A percentile compares a stretch with the other conserved stretches of the same genome.
These are phyloP conservation scores for Aspergillus tubingensis DNA, from an alignment of 2,329 filamentous ascomycete genomes.

Conservation along the genomic window DNA sequence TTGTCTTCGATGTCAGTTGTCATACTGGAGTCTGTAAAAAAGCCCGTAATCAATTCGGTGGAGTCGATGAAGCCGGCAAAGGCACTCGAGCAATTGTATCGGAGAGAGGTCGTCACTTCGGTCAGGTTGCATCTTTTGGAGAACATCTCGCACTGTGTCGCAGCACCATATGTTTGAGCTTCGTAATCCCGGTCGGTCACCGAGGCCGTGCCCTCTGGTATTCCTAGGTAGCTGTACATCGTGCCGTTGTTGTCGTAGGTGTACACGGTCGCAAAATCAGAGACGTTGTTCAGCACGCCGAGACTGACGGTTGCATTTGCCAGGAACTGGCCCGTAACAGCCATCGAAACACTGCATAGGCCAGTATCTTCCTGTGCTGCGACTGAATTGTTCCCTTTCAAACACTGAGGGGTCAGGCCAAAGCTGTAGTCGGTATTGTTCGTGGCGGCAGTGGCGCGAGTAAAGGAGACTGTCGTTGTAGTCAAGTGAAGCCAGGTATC, in stretches of 20 bases:
- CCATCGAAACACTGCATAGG: neutral
- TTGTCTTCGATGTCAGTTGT: neutral
- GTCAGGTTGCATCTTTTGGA: constrained; percentile 20
- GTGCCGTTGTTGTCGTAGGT: neutral
- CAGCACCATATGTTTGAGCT: constrained; percentile 20
- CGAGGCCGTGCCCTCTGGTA: neutral
- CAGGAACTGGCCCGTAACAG: neutral
- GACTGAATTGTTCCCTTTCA: neutral
- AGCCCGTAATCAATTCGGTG: neutral
- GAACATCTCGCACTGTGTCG: constrained; percentile 22
- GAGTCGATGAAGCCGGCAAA: neutral
- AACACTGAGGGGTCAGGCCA: constrained; percentile 2
- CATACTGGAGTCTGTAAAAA: constrained; percentile 4
- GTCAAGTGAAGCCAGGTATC: constrained; percentile 31
- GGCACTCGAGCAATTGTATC: neutral
- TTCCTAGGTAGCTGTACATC: neutral
- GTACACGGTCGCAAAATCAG: neutral
- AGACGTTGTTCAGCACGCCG: neutral
- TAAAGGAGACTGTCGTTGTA: constrained; percentile 24
- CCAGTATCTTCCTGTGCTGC: neutral
- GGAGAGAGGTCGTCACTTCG: neutral
- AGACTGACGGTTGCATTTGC: neutral
- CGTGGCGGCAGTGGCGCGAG: constrained; percentile 5
- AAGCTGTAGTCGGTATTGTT: constrained; percentile 3
- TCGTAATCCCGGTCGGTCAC: constrained; percentile 19